Conservation (phyloP, 495 filamentous ascomycete genomes). For the Neurospora pannonica region DNA sequence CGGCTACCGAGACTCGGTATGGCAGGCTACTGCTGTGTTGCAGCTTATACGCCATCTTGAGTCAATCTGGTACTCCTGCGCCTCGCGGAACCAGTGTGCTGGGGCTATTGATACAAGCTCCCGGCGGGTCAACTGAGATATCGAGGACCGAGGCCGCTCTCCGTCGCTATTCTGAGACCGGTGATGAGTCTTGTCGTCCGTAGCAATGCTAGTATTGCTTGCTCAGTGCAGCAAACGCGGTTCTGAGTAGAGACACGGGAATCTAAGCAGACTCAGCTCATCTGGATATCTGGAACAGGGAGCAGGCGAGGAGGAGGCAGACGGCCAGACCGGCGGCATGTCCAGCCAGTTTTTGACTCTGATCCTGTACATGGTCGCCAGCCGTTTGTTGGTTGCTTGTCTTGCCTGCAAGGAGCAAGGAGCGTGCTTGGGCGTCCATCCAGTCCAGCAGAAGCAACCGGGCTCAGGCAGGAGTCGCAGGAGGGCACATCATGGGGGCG, state of each 20-base stretch:
- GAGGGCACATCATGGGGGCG: background rate
- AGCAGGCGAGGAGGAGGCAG: background rate
- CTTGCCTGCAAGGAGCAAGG: background rate
- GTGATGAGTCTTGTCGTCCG: background rate
- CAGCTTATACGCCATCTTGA: conserved; percentile 21
- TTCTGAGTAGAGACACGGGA: background rate
- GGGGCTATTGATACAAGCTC: conserved; percentile 3
- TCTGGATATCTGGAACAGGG: background rate
- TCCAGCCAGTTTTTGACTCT: background rate
- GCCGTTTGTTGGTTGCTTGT: background rate
- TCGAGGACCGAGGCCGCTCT: background rate
- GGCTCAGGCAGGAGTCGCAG: background rate
- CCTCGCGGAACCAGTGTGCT: conserved; percentile 17
- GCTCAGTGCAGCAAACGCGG: background rate
- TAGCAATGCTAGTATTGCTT: background rate
- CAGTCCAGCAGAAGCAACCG: background rate
- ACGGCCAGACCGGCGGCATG: background rate
- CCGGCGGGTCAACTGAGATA: background rate
- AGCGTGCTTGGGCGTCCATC: background rate
- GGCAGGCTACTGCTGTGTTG: conserved; percentile 17
- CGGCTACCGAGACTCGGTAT: conserved; percentile 19
- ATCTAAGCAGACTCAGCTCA: background rate
- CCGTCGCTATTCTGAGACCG: background rate
- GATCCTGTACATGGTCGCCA: background rate
- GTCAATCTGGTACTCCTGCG: conserved; percentile 25